Evolutionary conservation across 768 basidiomycete species (phyloP).

Genomic region (Tricholoma furcatifolium): DNA sequence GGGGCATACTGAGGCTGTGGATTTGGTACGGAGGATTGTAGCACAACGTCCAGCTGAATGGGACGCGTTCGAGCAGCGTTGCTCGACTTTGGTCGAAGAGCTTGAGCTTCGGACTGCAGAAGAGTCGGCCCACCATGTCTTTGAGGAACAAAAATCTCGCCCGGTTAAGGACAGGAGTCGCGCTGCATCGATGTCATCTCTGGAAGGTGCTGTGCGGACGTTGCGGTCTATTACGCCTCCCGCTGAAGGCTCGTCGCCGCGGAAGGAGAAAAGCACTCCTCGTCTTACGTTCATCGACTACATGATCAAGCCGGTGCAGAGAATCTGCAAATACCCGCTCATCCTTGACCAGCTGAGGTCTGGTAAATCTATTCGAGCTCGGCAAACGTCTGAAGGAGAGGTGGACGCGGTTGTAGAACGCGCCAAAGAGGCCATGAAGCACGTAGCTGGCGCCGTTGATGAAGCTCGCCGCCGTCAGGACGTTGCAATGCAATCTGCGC

Average conservation of each 20-base stretch:
- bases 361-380: constrained; percentile 27
- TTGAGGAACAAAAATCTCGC: constrained; percentile 10
- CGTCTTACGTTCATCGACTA: constrained; percentile 78
- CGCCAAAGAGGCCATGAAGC: constrained; percentile 70
- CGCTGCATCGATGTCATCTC: constrained; percentile 49
- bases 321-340: constrained; percentile 94
- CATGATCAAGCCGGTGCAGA: constrained; percentile 95
- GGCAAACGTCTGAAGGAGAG: constrained; percentile 27
- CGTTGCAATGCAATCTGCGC: constrained; percentile 59
- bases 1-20: constrained; percentile 79
- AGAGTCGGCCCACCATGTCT: constrained; percentile 17
- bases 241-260: constrained; percentile 10
- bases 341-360: constrained; percentile 72
- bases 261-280: constrained; percentile 30
- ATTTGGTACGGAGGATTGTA: constrained; percentile 66
- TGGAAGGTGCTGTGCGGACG: constrained; percentile 43
- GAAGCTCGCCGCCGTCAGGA: constrained; percentile 74
- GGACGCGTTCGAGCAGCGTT: constrained; percentile 81
- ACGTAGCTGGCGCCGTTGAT: constrained; percentile 75
- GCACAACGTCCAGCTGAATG: constrained; percentile 70
- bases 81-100: constrained; percentile 52
- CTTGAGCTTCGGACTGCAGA: constrained; percentile 25
- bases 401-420: constrained; percentile 45
- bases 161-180: constrained; percentile 33
- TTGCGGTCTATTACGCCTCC: constrained; percentile 28